Evolutionary conservation across 2,329 filamentous ascomycete species (phyloP), one percentile per base, ranked within the genome.

Genomic region (Didymosphaeria variabile): DNA sequence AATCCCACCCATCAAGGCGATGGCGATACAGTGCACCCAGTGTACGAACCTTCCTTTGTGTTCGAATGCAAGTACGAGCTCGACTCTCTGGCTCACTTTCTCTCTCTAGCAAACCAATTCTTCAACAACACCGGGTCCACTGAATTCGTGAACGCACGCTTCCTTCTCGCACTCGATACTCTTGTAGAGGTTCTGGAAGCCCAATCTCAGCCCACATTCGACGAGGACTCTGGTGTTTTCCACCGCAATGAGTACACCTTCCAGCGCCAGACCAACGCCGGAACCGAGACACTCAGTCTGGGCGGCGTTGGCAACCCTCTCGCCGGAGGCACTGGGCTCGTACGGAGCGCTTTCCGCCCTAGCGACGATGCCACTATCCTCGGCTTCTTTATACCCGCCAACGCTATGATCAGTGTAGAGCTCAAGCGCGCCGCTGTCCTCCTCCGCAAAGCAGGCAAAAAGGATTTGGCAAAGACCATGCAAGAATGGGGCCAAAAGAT

Each of bases 61-160:
- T 99, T 97, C 67, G 95, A 99, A 79, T 99, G 95, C 87, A 99
- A 99, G 80, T 99, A 98, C 79, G 95, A 99, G 81, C 88, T 99
- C 23, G 95, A 99, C 80, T 97, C 94, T 9, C 84, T 99, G 0
- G 95, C 94, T 0, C 90, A 96, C 74, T 99, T 99, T 77, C 85
- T 99, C 6, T 88, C 91, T 0, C 81, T 99, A 2, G 87, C 86
- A 19, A 97, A 97, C 71, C 89, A 97, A 69, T 98, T 97, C 79
- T 86, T 95, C 79, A 87, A 91, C 42, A 86, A 92, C 72, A 96
- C 93, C 0, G 85, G 85, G 2, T 94, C 92, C 0, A 90, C 85
- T 0, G 90, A 90, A 1, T 97, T 97, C 74, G 75, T 98, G 40
- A 94, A 87, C 3, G 77, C 84, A 6, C 86, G 94, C 52, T 99